Conservation (phyloP, 2,329 filamentous ascomycete genomes). For the Coleophoma eucalyptorum region DNA sequence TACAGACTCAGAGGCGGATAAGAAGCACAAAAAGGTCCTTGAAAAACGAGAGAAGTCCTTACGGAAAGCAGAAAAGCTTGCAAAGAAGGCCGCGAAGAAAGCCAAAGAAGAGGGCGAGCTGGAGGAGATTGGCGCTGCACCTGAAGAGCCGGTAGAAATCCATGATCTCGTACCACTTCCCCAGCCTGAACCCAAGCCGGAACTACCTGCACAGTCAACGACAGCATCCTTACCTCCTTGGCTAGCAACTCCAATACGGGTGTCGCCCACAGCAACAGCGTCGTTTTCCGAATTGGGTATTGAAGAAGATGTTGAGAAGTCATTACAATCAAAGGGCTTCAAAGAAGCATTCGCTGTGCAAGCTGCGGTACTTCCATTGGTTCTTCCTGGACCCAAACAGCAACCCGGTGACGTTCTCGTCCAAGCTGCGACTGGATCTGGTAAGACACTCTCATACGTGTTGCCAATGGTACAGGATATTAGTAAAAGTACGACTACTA, state of each 20-base stretch:
- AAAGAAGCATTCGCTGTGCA: conserved; percentile 75
- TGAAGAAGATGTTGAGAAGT: conserved; percentile 51
- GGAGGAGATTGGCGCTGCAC: background rate
- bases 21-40: conserved; percentile 44
- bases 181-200: conserved; percentile 63
- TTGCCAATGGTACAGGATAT: conserved; percentile 80
- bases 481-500: conserved; percentile 58
- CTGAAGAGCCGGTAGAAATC: conserved; percentile 36
- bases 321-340: conserved; percentile 66
- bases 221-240: conserved; percentile 78
- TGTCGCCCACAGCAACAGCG: conserved; percentile 54
- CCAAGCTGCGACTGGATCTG: conserved; percentile 90
- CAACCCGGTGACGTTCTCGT: conserved; percentile 78
- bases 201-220: conserved; percentile 54
- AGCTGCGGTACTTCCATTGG: conserved; percentile 72
- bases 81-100: conserved; percentile 20
- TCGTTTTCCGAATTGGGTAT: conserved; percentile 66
- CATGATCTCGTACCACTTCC: conserved; percentile 79
- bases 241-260: conserved; percentile 72
- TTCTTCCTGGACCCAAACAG: conserved; percentile 61
- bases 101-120: background rate
- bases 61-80: conserved; percentile 39
- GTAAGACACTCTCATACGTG: conserved; percentile 90
- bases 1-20: conserved; percentile 5
- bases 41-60: conserved; percentile 54